Base-by-base conservation (phyloP, 441 rosid species). In the Corymbia calophylla region DNA sequence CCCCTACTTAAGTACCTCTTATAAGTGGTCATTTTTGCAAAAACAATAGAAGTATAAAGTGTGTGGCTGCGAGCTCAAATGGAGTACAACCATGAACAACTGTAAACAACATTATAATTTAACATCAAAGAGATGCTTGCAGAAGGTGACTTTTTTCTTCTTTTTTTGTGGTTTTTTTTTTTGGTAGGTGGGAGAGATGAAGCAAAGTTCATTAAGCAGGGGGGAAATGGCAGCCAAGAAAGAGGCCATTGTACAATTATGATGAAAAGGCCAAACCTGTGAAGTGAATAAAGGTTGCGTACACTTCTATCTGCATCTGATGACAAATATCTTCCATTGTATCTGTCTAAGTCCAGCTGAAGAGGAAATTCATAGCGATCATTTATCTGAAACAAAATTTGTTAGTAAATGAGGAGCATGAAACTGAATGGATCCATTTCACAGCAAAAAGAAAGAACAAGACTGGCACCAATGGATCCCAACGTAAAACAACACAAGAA, bases 351-450 rank as follows among this genome's bases (percentile, higher is more conserved):
- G 92, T 97, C 99, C 91, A 97, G 98, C 93, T 97, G 94, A 90
- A 96, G 97, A 92, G 99, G 99, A 91, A 97, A 97, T 90, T 97
- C 99, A 91, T 97, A 97, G 87, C 97, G 97, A 89, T 97, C 99
- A 92, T 97, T 97, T 88, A 97, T 96, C 99, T 97, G 91, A 90
- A 93, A 89, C 91, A 39, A 64, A 9, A 89, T 47, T 60, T 91
- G 87, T 88, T 89, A 87, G 86, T 39, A 39, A 39, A 39, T 39
- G 44, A 39, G 44, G 55, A 53, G 55, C 55, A 53, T 53, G 55
- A 53, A 16, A 53, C 55, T 27, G 77, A 32, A 66, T 25, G 15
- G 18, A 32, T 27, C 77, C 5, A 66, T 66, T 66, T 66, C n/a
- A 27, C 77, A 66, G 19, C 54, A 53, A 21, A 80, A 77, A 9